These are phyloP conservation scores for Cenchrus fungigraminus DNA, from an alignment of 176 grass and related monocot species.

Conservation along the genomic window DNA sequence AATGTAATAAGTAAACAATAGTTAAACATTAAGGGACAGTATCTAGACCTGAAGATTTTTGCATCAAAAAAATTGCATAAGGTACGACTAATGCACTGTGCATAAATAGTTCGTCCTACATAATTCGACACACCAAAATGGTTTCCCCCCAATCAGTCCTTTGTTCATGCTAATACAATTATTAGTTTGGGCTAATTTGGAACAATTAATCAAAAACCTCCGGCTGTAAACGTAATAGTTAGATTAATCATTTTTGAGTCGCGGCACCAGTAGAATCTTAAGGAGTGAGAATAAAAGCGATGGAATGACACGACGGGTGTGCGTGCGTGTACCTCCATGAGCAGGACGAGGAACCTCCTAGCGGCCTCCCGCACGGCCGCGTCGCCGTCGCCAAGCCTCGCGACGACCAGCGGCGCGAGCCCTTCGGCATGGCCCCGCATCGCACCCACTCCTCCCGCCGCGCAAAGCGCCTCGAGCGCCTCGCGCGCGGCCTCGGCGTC, in stretches of 20 bases:
- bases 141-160: not conserved
- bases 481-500: conserved; percentile 33
- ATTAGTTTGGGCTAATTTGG: not conserved
- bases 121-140: not conserved
- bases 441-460: conserved; percentile 25
- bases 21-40: not conserved
- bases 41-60: not conserved
- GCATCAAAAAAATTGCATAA: not conserved
- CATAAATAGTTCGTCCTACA: not conserved
- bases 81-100: not conserved
- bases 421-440: conserved; percentile 51
- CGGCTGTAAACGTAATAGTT: not conserved
- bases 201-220: not conserved
- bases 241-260: not conserved
- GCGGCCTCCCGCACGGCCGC: conserved; percentile 67
- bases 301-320: not conserved
- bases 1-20: not conserved
- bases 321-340: conserved; percentile 63
- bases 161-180: not conserved
- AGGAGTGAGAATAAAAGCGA: not conserved
- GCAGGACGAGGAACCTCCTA: conserved; percentile 65
- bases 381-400: conserved; percentile 55
- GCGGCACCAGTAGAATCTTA: not conserved
- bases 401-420: conserved; percentile 56
- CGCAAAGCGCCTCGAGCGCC: conserved; percentile 54